Evolutionary conservation across 495 filamentous ascomycete genomes (phyloP), one percentile per base, ranked within the genome.

Genomic region (Diplogelasinospora grovesii): DNA sequence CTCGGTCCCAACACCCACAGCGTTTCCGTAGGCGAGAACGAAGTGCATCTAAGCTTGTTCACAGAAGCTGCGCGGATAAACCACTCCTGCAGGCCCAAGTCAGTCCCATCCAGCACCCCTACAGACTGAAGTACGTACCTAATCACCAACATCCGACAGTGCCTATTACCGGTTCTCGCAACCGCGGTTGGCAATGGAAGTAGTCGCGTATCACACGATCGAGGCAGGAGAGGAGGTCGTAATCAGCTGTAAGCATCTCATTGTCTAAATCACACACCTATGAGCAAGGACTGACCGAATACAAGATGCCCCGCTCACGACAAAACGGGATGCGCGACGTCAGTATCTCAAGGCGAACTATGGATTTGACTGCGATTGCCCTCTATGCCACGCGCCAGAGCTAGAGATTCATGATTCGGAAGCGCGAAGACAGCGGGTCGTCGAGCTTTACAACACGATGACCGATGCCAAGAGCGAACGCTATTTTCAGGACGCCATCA

Each of bases 31-130:
- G 49, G 36, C 2, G 55, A 49, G 5, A 52, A 43, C 0, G 53
- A 58, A 30, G 25, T 50, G 4, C 52, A 64, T 31, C 52, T 68
- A 45, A 61, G 58, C 0, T 35, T 69, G 30, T 68, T 68, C 31
- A 38, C 60, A 3, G 41, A 63, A 32, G 50, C 56, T 42, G 52
- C 66, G 66, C 56, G 67, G 31, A 54, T 69, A 15, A 70, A 69
- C 38, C 65, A 70, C 28, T 58, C 59, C 1, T 68, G 64, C 26
- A 46, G 47, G 5, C 65, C 67, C 36, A 70, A 66, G 64, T 69
- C 46, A 59, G 66, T 46, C 21, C 2, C 32, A 9, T 11, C 8
- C 21, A 4, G 24, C 1, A 0, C 20, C 5, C 4, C 8, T 1
- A 3, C 18, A 13, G 1, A 3, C 11, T 14, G 2, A 8, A 34